phyloP scores from a whole-genome alignment of 2,329 filamentous ascomycete species.

The Cadophora sp. region DNA sequence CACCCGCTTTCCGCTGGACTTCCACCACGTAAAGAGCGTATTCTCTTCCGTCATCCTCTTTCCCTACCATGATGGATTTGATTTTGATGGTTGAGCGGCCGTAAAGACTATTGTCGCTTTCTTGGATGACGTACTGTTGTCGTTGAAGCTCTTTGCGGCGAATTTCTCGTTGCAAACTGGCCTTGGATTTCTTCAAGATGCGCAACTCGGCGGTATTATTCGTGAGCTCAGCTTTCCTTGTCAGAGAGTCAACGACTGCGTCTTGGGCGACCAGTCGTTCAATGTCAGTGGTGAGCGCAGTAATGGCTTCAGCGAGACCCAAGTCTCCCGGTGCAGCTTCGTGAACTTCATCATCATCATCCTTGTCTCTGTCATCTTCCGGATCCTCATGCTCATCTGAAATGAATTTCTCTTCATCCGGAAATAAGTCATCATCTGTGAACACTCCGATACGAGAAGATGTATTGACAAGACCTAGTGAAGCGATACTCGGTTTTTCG shows the following conservation, averaged over 20 bases:
- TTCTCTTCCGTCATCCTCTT: conserved; percentile 90
- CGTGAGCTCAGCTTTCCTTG: conserved; percentile 92
- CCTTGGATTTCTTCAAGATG: conserved; percentile 91
- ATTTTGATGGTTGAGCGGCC: conserved; percentile 90
- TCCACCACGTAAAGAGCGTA: conserved; percentile 94
- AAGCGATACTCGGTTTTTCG: conserved; percentile 86
- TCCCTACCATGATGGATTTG: conserved; percentile 90
- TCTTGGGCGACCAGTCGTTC: conserved; percentile 88
- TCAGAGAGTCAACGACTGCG: conserved; percentile 88
- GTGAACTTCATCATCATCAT: conserved; percentile 83
- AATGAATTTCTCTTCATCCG: conserved; percentile 83
- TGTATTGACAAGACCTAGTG: conserved; percentile 86
- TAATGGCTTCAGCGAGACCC: conserved; percentile 91
- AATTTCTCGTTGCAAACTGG: conserved; percentile 91
- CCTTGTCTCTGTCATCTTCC: conserved; percentile 60
- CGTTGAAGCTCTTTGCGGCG: conserved; percentile 92
- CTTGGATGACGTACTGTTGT: conserved; percentile 96
- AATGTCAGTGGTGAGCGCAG: conserved; percentile 86
- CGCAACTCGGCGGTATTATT: conserved; percentile 95
- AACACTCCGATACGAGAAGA: conserved; percentile 92
- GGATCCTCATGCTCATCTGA: conserved; percentile 85
- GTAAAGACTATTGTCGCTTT: conserved; percentile 96
- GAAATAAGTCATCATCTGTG: conserved; percentile 90
- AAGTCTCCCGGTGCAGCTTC: conserved; percentile 95
- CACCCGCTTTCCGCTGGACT: conserved; percentile 86